Evolutionary conservation across 2,329 filamentous ascomycete species (phyloP), one percentile per base, ranked within the genome.

Genomic region (Aspergillus intermedius): DNA sequence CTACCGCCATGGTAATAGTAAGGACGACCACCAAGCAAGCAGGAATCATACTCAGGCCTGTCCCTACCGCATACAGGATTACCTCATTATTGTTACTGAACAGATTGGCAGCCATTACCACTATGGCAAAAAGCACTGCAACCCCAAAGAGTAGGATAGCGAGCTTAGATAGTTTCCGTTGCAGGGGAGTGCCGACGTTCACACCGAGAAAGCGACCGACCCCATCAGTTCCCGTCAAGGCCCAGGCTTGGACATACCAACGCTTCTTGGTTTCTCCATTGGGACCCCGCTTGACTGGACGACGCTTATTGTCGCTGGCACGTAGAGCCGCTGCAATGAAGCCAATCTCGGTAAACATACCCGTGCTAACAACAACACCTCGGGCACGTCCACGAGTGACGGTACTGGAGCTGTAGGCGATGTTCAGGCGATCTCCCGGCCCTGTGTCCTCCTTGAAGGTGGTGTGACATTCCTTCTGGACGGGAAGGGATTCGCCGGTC

Each of bases 101-200:
- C 1, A 74, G 57, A 65, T 85, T 87, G 48, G 83, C 80, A 6
- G 74, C 83, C 42, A 86, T 76, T 34, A 87, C 83, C 56, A 88
- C 81, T 54, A 88, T 78, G 7, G 83, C 83, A 52, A 83, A 84
- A 22, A 87, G 59, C 12, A 88, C 78, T 2, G 84, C 84, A 45
- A 86, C 77, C 28, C 73, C 75, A 60, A 88, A 87, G 1, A 87
- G 76, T 2, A 84, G 63, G 15, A 87, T 73, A 19, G 84, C 84
- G 44, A 88, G 75, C 62, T 80, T 80, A 43, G 83, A 84, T 13
- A 88, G 73, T 60, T 84, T 86, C 56, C 78, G 77, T 64, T 87
- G 83, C 15, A 88, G 73, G 2, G 84, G 85, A 9, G 84, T 87
- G 42, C 85, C 84, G 12, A 84, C 77, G 47, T 80, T 84, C 50